Conservation (phyloP, 176 grass and related monocot genomes). For the Oryza australiensis region DNA sequence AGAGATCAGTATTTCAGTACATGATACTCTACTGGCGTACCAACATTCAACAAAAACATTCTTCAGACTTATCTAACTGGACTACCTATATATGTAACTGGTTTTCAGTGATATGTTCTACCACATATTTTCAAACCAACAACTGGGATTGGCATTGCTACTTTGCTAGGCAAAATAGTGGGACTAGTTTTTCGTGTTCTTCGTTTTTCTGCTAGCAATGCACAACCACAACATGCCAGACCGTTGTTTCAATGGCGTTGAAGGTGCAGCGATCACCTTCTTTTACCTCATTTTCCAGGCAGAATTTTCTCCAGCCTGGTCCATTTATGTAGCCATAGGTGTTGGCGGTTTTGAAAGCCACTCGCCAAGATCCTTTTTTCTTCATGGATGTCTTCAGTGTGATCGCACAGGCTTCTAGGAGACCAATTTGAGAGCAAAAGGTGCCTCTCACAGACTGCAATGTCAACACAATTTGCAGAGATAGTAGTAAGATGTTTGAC, state of each 20-base stretch:
- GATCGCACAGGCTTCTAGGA: conserved; percentile 9
- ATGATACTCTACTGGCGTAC: background rate
- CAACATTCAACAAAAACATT: background rate
- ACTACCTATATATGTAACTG: conserved; percentile 4
- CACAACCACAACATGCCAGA: conserved; percentile 10
- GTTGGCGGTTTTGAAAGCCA: conserved; percentile 9
- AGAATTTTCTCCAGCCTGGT: conserved; percentile 33
- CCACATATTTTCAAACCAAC: conserved; percentile 2
- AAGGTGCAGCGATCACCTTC: conserved; percentile 22
- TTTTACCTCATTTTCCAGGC: conserved; percentile 32
- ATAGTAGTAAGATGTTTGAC: background rate
- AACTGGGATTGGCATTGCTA: background rate
- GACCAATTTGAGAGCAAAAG: conserved; percentile 32
- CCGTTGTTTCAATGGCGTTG: background rate
- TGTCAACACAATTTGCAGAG: background rate
- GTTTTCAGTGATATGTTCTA: background rate
- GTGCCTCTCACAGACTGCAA: conserved; percentile 23
- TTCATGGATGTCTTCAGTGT: conserved; percentile 2
- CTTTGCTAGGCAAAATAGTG: conserved; percentile 17
- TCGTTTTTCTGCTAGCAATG: background rate
- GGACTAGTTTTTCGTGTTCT: too few relatives aligned
- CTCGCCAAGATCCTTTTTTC: conserved; percentile 14
- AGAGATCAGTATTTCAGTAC: conserved; percentile 6
- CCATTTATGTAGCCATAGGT: conserved; percentile 20
- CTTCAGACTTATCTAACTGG: background rate